These are phyloP conservation scores for Camellia granthamiana DNA, from an alignment of 148 eudicot genomes.

Conservation along the genomic window DNA sequence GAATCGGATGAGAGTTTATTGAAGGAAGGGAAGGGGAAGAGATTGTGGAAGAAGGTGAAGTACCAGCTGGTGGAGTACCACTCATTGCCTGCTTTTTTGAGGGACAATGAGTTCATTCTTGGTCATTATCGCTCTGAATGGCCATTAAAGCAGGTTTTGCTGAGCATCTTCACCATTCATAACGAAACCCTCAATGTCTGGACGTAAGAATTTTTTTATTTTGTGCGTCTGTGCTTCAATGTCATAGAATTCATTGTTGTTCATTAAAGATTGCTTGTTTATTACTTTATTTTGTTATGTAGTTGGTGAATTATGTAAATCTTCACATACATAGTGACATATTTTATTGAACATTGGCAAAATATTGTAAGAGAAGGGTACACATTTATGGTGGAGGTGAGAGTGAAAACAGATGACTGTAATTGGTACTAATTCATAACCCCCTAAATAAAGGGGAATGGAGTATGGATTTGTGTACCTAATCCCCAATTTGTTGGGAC, in stretches of 20 bases:
- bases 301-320: neutral
- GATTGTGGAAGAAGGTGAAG: constrained; percentile 80
- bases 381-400: neutral
- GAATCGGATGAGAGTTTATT: constrained; percentile 2
- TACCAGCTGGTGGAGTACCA: constrained; percentile 86
- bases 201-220: constrained; percentile 57
- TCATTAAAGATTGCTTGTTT: neutral
- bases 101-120: constrained; percentile 76
- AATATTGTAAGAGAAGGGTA: neutral
- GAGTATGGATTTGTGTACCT: neutral
- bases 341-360: neutral
- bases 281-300: neutral
- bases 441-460: no score
- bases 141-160: constrained; percentile 72
- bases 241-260: neutral
- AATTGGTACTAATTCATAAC: neutral
- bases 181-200: constrained; percentile 94
- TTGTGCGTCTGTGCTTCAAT: neutral
- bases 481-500: no score
- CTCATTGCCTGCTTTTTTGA: constrained; percentile 69
- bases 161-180: constrained; percentile 77
- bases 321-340: neutral
- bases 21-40: constrained; percentile 63
- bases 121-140: constrained; percentile 80
- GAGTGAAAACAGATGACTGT: neutral